Evolutionary conservation across 78 protist species (phyloP).

Genomic region (Protostelium mycophagum): DNA sequence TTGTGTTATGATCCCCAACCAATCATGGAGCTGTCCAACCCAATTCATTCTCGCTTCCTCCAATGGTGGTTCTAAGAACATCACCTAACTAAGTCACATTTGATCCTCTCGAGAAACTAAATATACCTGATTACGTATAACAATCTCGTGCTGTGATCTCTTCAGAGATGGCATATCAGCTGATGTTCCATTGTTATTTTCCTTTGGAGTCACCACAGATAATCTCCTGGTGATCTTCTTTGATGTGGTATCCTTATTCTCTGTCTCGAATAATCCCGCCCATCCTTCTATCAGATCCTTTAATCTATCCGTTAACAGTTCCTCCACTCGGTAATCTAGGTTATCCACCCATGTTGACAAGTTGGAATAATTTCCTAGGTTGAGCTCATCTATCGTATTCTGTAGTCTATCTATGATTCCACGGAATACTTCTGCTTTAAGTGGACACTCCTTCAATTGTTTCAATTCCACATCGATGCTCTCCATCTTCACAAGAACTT

Average conservation of each 20-base stretch:
- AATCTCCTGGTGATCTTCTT: too few relatives aligned
- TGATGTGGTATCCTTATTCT: not conserved
- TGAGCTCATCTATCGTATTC: conserved; percentile 72
- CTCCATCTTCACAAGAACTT: conserved; percentile 10
- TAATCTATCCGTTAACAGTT: conserved; percentile 50
- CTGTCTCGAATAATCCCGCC: conserved; percentile 48
- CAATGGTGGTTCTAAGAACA: conserved; percentile 80
- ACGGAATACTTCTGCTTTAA: conserved; percentile 25
- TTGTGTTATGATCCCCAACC: conserved; percentile 52
- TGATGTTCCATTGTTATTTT: too few relatives aligned
- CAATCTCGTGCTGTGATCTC: conserved; percentile 63
- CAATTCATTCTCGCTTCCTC: conserved; percentile 72
- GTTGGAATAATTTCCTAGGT: conserved; percentile 55
- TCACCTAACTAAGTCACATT: conserved; percentile 16
- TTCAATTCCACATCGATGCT: conserved; percentile 22
- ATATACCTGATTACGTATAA: conserved; percentile 60
- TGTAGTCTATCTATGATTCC: conserved; percentile 45
- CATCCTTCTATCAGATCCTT: conserved; percentile 46
- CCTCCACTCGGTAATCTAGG: conserved; percentile 49
- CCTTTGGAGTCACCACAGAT: too few relatives aligned
- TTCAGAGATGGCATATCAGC: conserved; percentile 25
- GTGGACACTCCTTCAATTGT: conserved; percentile 11
- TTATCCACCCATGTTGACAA: conserved; percentile 69
- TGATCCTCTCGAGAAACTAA: not conserved
- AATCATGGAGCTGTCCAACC: conserved; percentile 56